Percentiles rank a stretch among this genome's conserved stretches.
Conservation (phyloP, 1,139 yeast species). For the Protomyces pachydermus region DNA sequence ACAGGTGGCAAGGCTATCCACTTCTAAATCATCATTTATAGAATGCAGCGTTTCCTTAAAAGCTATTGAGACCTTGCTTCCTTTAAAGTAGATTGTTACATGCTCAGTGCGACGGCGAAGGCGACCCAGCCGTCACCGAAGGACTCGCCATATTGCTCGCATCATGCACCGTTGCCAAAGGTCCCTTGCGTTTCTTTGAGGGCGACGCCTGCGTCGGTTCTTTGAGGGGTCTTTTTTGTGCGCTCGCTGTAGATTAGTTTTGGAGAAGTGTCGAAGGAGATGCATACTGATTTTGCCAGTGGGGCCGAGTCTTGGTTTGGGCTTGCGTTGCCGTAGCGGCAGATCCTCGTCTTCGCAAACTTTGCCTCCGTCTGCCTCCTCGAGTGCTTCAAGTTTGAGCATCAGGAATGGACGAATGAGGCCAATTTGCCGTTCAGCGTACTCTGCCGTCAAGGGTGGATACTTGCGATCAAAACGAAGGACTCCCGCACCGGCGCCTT, state of each 20-base stretch:
- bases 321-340: constrained; percentile 66
- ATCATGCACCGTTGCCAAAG: not conserved
- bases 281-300: constrained; percentile 64
- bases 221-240: constrained; percentile 18
- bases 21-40: constrained; percentile 45
- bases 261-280: not conserved
- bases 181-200: constrained; percentile 9
- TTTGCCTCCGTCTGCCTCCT: constrained; percentile 45
- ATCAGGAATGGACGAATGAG: constrained; percentile 56
- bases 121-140: not conserved
- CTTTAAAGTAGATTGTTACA: no score
- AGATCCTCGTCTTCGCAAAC: constrained; percentile 71
- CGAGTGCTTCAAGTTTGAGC: constrained; percentile 35
- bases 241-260: constrained; percentile 5
- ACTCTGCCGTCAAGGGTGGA: constrained; percentile 47
- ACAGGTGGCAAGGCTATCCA: constrained; percentile 87
- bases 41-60: no score
- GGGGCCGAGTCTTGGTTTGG: constrained; percentile 86
- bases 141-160: not conserved
- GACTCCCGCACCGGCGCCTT: constrained; percentile 9
- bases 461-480: constrained; percentile 40
- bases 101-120: not conserved
- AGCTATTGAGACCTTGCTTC: no score
- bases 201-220: constrained; percentile 24
- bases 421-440: constrained; percentile 51